These are phyloP conservation scores for Russula vinacea DNA, from an alignment of 768 basidiomycete species.

Conservation along the genomic window DNA sequence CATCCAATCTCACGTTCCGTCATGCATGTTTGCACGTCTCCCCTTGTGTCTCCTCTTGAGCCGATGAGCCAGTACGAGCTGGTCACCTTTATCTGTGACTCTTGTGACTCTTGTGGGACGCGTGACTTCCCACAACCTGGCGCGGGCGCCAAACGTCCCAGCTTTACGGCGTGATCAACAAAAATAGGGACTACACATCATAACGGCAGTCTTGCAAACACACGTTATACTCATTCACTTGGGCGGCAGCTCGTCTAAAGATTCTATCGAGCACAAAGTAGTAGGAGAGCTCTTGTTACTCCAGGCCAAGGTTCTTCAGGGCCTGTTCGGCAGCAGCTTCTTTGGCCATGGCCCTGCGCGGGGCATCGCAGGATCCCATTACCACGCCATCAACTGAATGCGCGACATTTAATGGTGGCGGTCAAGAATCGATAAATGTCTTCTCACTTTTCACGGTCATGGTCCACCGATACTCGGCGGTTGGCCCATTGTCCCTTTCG, in stretches of 20 bases:
- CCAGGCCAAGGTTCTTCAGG: constrained; percentile 28
- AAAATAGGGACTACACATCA: not conserved
- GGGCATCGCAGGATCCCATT: constrained; percentile 47
- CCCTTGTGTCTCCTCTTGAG: too few species aligned
- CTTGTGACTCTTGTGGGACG: not conserved
- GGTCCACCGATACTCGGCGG: constrained; percentile 22
- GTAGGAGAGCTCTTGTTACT: not conserved
- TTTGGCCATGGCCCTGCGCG: constrained; percentile 41
- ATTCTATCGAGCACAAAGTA: not conserved
- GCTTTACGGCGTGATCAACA: constrained; percentile 16
- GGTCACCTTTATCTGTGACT: too few species aligned
- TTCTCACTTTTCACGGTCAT: constrained; percentile 31
- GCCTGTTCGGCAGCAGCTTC: constrained; percentile 38
- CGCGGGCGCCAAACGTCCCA: constrained; percentile 20
- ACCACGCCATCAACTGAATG: constrained; percentile 29
- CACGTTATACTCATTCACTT: not conserved
- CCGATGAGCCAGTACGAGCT: too few species aligned
- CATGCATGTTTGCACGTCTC: not conserved
- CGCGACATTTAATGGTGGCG: not conserved
- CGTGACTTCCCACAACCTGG: constrained; percentile 3
- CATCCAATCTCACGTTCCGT: not conserved
- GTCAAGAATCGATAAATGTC: not conserved
- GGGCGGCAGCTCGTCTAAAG: not conserved
- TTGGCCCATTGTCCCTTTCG: constrained; percentile 20
- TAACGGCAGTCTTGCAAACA: not conserved